A percentile compares a stretch with the other conserved stretches of the same genome.
phyloP scores from a whole-genome alignment of 169 alveolate genomes.

The Amoebophrya sp. region DNA sequence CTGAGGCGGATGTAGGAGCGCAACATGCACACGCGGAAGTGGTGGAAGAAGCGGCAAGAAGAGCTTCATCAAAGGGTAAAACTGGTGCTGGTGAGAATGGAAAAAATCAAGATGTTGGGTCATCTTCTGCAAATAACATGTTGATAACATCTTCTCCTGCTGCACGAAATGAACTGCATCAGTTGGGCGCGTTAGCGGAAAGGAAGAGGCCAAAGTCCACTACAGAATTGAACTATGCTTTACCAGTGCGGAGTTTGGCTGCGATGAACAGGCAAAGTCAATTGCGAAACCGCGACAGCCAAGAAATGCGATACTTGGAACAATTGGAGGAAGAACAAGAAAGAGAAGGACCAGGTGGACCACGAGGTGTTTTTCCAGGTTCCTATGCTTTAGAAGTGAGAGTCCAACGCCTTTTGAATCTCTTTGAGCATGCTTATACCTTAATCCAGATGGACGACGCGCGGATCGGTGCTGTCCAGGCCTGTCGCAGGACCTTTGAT shows the following conservation, averaged over 20 bases:
- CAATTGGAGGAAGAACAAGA: not conserved
- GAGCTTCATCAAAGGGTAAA: too few species aligned
- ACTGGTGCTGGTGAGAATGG: too few species aligned
- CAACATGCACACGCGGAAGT: not conserved
- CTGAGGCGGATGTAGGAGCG: not conserved
- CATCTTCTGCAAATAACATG: too few species aligned
- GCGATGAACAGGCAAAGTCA: too few species aligned
- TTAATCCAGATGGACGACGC: not conserved
- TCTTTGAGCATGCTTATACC: not conserved
- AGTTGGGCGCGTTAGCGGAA: not conserved
- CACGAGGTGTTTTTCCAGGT: too few species aligned
- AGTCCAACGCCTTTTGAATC: not conserved
- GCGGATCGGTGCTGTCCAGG: not conserved
- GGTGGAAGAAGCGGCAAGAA: not conserved
- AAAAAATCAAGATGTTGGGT: too few species aligned
- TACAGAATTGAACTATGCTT: too few species aligned
- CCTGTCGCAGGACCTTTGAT: too few species aligned
- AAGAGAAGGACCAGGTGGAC: not conserved
- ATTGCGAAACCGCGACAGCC: not conserved
- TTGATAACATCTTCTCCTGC: not conserved
- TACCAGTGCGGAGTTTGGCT: too few species aligned
- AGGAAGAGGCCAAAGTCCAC: too few species aligned
- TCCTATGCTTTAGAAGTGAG: not conserved
- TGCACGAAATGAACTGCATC: not conserved
- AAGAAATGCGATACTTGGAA: not conserved